Conservation (phyloP, 2,329 filamentous ascomycete genomes). For the Colletotrichum eremochloae region DNA sequence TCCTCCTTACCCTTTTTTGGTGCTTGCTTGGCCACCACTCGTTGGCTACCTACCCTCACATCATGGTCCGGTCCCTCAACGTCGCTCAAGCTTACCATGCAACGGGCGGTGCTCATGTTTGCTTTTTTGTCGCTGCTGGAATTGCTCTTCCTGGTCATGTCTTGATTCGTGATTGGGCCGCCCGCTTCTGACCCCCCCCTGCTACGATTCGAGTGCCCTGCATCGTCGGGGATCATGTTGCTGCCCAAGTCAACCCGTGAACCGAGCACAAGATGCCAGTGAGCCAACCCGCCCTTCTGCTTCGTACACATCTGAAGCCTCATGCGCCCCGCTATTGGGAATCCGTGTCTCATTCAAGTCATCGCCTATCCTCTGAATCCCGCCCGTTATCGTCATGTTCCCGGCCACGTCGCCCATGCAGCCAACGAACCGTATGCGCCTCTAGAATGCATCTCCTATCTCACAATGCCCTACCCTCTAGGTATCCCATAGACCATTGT, state of each 20-base stretch:
- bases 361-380: not conserved
- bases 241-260: constrained; percentile 7
- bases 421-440: not conserved
- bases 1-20: too few species aligned
- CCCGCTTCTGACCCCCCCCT: not conserved
- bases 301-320: not conserved
- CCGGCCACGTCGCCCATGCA: not conserved
- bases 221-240: not conserved
- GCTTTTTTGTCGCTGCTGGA: constrained; percentile 19
- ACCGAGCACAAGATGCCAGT: not conserved
- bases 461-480: constrained; percentile 20
- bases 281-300: not conserved
- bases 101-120: constrained; percentile 9
- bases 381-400: not conserved
- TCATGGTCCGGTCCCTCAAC: not conserved
- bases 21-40: too few species aligned
- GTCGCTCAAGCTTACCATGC: not conserved
- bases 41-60: too few species aligned
- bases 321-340: not conserved
- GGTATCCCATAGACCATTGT: not conserved
- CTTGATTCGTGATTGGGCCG: constrained; percentile 24
- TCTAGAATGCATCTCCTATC: not conserved
- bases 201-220: not conserved
- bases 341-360: constrained; percentile 8
- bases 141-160: constrained; percentile 29